A percentile compares a stretch with the other conserved stretches of the same genome.
Evolutionary conservation across 345 rosid species (phyloP).

Genomic region (Dipteronia sinensis): DNA sequence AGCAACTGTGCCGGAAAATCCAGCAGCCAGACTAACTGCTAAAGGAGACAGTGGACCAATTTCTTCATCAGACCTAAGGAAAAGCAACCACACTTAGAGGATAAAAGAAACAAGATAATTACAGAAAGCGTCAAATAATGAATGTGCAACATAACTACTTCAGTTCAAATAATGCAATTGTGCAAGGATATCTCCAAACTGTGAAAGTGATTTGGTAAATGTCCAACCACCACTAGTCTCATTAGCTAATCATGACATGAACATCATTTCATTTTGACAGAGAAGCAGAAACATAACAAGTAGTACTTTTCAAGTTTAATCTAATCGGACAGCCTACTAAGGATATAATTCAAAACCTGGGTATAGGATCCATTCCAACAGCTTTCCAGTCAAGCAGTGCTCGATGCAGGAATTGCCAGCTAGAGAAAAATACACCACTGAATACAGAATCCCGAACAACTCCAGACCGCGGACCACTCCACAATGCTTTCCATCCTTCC

Average conservation of each 20-base stretch:
- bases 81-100: slow-evolving; percentile 19
- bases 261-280: background rate
- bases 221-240: background rate
- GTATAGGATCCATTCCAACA: slow-evolving; percentile 76
- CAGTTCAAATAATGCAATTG: background rate
- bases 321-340: background rate
- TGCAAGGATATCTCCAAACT: background rate
- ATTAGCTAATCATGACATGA: slow-evolving; percentile 2
- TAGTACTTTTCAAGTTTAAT: background rate
- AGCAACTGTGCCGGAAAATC: slow-evolving; percentile 75
- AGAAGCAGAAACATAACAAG: slow-evolving; percentile 2
- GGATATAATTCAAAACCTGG: slow-evolving; percentile 50
- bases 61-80: slow-evolving; percentile 67
- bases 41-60: slow-evolving; percentile 74
- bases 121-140: slow-evolving; percentile 3
- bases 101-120: background rate
- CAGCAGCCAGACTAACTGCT: slow-evolving; percentile 74
- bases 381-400: slow-evolving; percentile 88
- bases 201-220: background rate
- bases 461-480: slow-evolving; percentile 86
- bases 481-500: slow-evolving; percentile 80
- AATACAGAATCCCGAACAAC: slow-evolving; percentile 72
- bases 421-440: slow-evolving; percentile 82
- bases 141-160: too few species aligned
- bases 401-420: slow-evolving; percentile 82